phyloP scores from a whole-genome alignment of 345 rosid species.

The Rhodamnia rubescens region DNA sequence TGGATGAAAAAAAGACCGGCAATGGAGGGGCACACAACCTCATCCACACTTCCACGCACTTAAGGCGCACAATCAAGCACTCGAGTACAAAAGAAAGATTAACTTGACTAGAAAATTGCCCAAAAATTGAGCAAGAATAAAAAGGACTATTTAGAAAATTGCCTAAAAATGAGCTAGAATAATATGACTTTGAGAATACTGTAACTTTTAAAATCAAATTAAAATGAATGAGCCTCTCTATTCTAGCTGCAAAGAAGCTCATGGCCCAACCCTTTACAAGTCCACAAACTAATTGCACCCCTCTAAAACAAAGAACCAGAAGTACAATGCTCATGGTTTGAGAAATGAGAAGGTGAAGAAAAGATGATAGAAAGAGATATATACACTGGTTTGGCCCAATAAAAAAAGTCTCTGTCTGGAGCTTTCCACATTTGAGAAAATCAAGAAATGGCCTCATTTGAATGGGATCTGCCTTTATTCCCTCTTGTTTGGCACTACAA shows the following conservation, averaged over 20 bases:
- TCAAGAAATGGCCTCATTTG: slow-evolving; percentile 46
- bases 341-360: not conserved
- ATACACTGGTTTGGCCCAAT: slow-evolving; percentile 72
- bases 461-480: slow-evolving; percentile 48
- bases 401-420: slow-evolving; percentile 51
- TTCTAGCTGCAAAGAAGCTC: no score
- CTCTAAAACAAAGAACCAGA: not conserved
- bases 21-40: not conserved
- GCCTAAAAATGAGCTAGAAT: no score
- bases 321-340: not conserved
- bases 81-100: no score
- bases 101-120: not conserved
- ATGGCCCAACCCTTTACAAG: no score
- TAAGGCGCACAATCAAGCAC: not conserved
- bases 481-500: slow-evolving; percentile 65
- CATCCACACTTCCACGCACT: not conserved
- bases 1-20: not conserved
- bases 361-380: not conserved
- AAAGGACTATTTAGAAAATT: no score
- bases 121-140: not conserved
- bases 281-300: no score
- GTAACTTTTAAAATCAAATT: no score
- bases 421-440: slow-evolving; percentile 56
- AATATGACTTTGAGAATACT: no score
- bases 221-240: no score